Evolutionary conservation across 2,329 filamentous ascomycete genomes (phyloP).

Genomic region (Purpureocillium lavendulum): DNA sequence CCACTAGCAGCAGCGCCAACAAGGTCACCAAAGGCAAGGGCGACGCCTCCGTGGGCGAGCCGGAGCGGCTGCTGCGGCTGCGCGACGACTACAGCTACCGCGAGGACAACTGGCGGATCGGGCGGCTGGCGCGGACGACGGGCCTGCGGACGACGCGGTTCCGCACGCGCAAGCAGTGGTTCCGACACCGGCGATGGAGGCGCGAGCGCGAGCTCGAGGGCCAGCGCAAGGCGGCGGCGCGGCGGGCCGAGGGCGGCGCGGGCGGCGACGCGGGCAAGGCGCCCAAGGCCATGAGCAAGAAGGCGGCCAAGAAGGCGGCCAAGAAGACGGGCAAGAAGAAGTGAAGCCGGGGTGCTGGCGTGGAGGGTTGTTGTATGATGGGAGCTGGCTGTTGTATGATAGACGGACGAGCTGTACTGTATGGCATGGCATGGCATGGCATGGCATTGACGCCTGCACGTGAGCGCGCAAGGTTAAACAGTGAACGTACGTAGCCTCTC

Average conservation of each 20-base stretch:
- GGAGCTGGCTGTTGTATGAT: too few species aligned
- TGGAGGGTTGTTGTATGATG: not conserved
- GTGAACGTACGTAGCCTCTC: too few species aligned
- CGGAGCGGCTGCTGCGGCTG: constrained; percentile 40
- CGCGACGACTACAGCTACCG: constrained; percentile 48
- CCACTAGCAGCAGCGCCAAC: too few species aligned
- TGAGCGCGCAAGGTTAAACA: too few species aligned
- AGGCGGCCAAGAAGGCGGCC: constrained; percentile 23
- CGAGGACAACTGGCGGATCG: constrained; percentile 53
- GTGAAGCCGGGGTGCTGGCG: too few species aligned
- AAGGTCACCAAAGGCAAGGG: too few species aligned
- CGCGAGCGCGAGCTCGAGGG: constrained; percentile 32
- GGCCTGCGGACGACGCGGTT: constrained; percentile 40
- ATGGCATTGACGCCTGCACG: too few species aligned
- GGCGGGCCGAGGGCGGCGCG: constrained; percentile 22
- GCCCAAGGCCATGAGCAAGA: constrained; percentile 28
- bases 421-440: too few species aligned
- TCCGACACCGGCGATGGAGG: constrained; percentile 35
- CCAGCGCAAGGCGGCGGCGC: constrained; percentile 28
- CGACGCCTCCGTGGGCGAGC: constrained; percentile 21
- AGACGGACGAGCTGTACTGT: too few species aligned
- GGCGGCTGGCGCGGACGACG: constrained; percentile 43
- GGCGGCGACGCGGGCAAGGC: constrained; percentile 19
- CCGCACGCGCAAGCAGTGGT: constrained; percentile 40
- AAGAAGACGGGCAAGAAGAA: constrained; percentile 17